Base-by-base conservation (phyloP, 495 filamentous ascomycete genomes). In the Trypethelium eluteriae region DNA sequence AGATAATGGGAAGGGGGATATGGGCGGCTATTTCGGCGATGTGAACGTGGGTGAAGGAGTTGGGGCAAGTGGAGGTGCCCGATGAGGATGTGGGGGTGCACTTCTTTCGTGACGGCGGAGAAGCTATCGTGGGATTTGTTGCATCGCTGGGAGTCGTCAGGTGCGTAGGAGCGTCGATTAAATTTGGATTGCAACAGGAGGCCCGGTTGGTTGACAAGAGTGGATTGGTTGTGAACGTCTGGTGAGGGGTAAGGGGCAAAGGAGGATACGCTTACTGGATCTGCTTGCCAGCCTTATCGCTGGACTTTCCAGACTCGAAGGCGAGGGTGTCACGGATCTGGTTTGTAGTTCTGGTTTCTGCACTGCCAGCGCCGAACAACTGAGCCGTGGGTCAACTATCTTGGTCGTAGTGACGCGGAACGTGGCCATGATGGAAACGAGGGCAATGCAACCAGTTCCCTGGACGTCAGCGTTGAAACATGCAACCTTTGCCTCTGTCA, bases 381-480 rank as follows among this genome's bases (percentile, higher is more conserved):
- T 81, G 49, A 93, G 78, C 50, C 86, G 82, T 3, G 87, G 78
- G 67, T 96, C 90, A 39, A 76, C 76, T 38, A 93, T 74, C 64
- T 87, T 84, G 62, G 88, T 74, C 4, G 88, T 82, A 63, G 82
- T 84, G 18, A 95, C 84, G 64, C 90, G 82, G 12, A 91, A 76
- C 2, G 81, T 90, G 1, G 89, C 83, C 76, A 89, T 84, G 67
- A 96, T 87, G 0, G 88, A 91, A 0, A 91, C 92, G 3, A 96
- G 79, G 0, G 92, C 95, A 2, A 96, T 90, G 44, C 88, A 5
- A 95, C 25, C 25, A 1, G 92, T 96, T 2, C 92, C 92, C 74
- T 96, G 92, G 1, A 96, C 87, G 76, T 96, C 92, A 64, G 96
- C 92, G 67, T 96, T 96, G 81, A 96, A 94, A 74, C 91, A 96